These are phyloP conservation scores for Cephaloascus albidus DNA, from an alignment of 805 yeast species.

Conservation along the genomic window DNA sequence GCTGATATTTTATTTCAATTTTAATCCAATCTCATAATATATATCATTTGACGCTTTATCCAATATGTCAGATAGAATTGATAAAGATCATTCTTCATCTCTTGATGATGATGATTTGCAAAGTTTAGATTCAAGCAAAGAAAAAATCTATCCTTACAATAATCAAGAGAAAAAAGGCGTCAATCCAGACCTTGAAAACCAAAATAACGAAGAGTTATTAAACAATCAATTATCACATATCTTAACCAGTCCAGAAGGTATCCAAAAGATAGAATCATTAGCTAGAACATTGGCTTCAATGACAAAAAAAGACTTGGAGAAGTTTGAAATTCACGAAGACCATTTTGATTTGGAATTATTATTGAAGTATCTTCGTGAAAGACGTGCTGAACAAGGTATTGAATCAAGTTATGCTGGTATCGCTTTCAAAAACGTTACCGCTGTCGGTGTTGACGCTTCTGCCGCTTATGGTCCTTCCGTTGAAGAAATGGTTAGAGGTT, in stretches of 20 bases:
- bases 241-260: neutral
- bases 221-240: neutral
- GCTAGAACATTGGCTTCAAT: constrained; percentile 41
- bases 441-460: constrained; percentile 42
- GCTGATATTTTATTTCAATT: too few species aligned
- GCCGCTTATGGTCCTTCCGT: constrained; percentile 43
- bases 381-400: constrained; percentile 23
- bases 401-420: constrained; percentile 43
- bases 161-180: neutral
- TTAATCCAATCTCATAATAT: too few species aligned
- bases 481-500: constrained; percentile 28
- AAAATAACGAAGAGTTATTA: neutral
- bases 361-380: constrained; percentile 21
- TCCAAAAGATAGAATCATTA: constrained; percentile 30
- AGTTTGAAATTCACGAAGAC: constrained; percentile 32
- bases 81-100: too few species aligned
- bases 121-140: neutral
- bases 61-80: too few species aligned
- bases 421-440: constrained; percentile 32
- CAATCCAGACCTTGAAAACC: neutral
- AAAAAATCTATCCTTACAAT: neutral
- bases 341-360: constrained; percentile 33
- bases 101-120: neutral
- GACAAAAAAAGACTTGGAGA: constrained; percentile 33
- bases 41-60: too few species aligned